Evolutionary conservation across 805 yeast species (phyloP).

Genomic region (Candida ipomoeae): DNA sequence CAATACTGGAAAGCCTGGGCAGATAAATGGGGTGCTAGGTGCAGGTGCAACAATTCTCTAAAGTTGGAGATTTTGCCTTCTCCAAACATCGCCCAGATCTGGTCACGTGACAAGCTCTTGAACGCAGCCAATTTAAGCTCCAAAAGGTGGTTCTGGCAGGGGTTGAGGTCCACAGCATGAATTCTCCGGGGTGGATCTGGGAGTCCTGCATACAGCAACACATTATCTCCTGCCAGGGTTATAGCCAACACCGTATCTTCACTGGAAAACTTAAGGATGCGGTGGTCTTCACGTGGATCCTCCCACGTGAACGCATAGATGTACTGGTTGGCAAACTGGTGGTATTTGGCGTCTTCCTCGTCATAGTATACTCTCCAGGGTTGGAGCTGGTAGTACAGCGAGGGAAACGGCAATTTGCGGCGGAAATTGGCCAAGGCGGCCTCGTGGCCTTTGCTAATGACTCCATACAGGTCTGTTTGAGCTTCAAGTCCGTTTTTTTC

Average conservation of each 20-base stretch:
- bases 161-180: slow-evolving; percentile 83
- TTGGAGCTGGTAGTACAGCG: slow-evolving; percentile 72
- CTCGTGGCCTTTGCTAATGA: slow-evolving; percentile 65
- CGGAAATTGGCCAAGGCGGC: slow-evolving; percentile 62
- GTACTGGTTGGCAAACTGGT: slow-evolving; percentile 72
- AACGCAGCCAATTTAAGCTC: slow-evolving; percentile 76
- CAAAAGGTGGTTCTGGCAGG: slow-evolving; percentile 74
- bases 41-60: slow-evolving; percentile 37
- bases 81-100: slow-evolving; percentile 75
- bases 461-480: too few species aligned
- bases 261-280: slow-evolving; percentile 54
- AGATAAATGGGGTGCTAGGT: slow-evolving; percentile 66
- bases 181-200: slow-evolving; percentile 71
- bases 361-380: slow-evolving; percentile 79
- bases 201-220: slow-evolving; percentile 67
- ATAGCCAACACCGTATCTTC: slow-evolving; percentile 76
- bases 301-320: slow-evolving; percentile 91
- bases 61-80: slow-evolving; percentile 56
- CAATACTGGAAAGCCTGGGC: slow-evolving; percentile 81
- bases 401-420: slow-evolving; percentile 72
- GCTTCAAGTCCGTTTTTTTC: too few species aligned
- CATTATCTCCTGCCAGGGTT: slow-evolving; percentile 84
- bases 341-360: slow-evolving; percentile 61
- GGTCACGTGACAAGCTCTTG: slow-evolving; percentile 48
- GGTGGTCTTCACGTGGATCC: slow-evolving; percentile 78